phyloP scores from a whole-genome alignment of 345 rosid species.

The Diplotaxis tenuifolia region DNA sequence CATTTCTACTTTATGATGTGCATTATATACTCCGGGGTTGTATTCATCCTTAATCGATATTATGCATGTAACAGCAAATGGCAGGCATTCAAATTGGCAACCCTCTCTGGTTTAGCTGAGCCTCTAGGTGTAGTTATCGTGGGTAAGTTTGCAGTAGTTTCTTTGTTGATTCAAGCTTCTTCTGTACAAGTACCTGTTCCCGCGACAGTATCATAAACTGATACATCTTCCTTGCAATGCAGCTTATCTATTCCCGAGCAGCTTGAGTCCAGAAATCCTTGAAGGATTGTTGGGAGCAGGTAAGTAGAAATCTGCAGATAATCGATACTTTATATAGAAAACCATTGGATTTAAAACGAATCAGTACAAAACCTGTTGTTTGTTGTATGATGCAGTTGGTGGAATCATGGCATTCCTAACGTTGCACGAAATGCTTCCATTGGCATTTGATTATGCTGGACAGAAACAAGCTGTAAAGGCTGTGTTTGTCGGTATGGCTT shows the following conservation, averaged over 20 bases:
- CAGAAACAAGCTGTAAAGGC: constrained; percentile 98
- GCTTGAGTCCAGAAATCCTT: constrained; percentile 86
- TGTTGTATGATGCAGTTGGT: constrained; percentile 61
- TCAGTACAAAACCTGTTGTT: neutral
- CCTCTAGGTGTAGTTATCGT: constrained; percentile 94
- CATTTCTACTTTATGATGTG: no score
- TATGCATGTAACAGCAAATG: constrained; percentile 74
- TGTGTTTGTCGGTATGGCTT: constrained; percentile 95
- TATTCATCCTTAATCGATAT: constrained; percentile 16
- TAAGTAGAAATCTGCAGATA: constrained; percentile 22
- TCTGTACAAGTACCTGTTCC: neutral
- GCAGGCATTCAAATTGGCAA: constrained; percentile 97
- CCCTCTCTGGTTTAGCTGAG: constrained; percentile 96
- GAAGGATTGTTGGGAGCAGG: constrained; percentile 95
- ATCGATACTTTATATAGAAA: neutral
- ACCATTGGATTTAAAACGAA: neutral
- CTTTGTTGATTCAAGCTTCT: neutral
- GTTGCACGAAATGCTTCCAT: constrained; percentile 94
- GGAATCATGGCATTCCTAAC: constrained; percentile 99
- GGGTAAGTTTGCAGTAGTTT: constrained; percentile 48
- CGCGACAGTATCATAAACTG: neutral
- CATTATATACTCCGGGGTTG: neutral
- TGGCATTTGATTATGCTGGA: constrained; percentile 98
- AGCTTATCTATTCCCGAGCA: constrained; percentile 95
- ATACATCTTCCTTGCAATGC: constrained; percentile 33